Base-by-base conservation (phyloP, 768 basidiomycete genomes). In the Leccinum sublutescens region DNA sequence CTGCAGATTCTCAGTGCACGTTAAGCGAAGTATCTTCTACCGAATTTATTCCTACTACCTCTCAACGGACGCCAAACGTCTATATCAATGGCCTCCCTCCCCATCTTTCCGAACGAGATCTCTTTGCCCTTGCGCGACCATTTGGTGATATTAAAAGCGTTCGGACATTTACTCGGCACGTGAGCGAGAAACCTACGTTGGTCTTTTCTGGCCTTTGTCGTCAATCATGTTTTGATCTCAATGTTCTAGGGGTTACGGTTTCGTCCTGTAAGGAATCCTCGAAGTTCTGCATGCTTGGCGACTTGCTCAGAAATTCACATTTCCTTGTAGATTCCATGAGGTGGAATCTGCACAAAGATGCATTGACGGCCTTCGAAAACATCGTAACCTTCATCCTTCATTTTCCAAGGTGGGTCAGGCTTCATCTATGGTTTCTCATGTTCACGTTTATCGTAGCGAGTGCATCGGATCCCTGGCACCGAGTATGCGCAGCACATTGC, bases 61-160 rank as follows among this genome's bases (percentile, higher is more conserved):
- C 65, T 50, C 60, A 68, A 45, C 67, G 64, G 23, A 85, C 88
- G 1, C 89, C 91, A 1, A 93, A 93, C 65, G 88, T 93, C 0
- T 93, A 93, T 70, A 92, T 93, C 75, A 93, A 93, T 66, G 91
- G 91, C 12, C 81, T 94, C 15, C 91, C 90, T 2, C 88, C 91
- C 5, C 85, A 91, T 73, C 93, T 83, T 66, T 85, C 89, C 0
- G 91, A 93, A 66, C 90, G 91, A 60, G 82, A 91, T 61, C 78
- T 94, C 45, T 86, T 85, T 64, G 83, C 83, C 29, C 83, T 94
- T 55, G 81, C 88, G 34, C 74, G 79, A 23, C 86, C 84, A n/a
- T 94, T 85, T 64, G 91, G 91, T 4, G 78, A 76, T 23, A 84
- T 94, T 11, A 74, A 85, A 65, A 93, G 91, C 60, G 92, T 93